Evolutionary conservation across 139 green algal species (phyloP).

Genomic region (Tetradesmus lagerheimii): DNA sequence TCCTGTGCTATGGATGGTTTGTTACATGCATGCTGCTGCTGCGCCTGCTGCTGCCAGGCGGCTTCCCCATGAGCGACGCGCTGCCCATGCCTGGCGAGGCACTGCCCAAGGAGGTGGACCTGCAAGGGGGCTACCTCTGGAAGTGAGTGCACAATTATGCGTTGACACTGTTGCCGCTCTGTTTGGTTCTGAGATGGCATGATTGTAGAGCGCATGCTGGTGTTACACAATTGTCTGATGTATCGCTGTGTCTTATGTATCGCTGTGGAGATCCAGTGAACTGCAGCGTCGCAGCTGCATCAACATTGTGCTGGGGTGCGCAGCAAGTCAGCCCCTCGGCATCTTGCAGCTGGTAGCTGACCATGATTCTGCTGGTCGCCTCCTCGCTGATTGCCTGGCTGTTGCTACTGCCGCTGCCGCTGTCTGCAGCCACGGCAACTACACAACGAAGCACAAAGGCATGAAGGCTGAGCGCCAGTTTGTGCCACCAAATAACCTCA

Average conservation of each 20-base stretch:
- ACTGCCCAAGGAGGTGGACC: background rate
- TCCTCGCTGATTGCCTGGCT: background rate
- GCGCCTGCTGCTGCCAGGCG: constrained; percentile 12
- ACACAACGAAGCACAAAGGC: background rate
- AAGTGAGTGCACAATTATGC: background rate
- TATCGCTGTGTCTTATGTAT: too few species aligned
- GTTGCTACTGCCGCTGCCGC: background rate
- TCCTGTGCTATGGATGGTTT: too few species aligned
- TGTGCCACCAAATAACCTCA: constrained; percentile 35
- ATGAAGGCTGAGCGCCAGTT: constrained; percentile 38
- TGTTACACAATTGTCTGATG: too few species aligned
- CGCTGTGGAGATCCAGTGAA: too few species aligned
- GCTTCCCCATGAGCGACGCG: constrained; percentile 42
- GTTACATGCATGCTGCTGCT: background rate
- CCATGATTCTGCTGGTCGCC: background rate
- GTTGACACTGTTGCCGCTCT: background rate
- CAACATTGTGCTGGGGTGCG: too few species aligned
- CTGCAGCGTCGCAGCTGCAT: too few species aligned
- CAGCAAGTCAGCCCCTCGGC: too few species aligned
- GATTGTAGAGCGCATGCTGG: too few species aligned
- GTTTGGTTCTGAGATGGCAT: too few species aligned
- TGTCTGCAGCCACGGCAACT: background rate
- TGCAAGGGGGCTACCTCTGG: constrained; percentile 29
- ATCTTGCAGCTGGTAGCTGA: too few species aligned
- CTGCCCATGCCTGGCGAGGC: constrained; percentile 39